Evolutionary conservation across 2,329 filamentous ascomycete species (phyloP).

Genomic region (Fusarium robinianum): DNA sequence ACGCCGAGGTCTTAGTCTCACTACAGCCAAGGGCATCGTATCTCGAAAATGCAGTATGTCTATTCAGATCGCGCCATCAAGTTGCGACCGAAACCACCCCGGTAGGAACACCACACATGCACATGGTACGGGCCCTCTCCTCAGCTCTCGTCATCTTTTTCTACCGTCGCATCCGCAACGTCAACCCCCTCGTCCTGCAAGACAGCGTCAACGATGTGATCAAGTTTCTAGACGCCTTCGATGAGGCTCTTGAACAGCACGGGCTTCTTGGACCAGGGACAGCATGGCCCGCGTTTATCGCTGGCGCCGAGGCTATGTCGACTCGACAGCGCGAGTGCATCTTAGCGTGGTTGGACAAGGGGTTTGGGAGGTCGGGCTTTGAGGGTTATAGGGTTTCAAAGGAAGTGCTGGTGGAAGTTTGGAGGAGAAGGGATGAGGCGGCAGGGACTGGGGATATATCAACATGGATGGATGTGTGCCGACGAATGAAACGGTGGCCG

Average conservation of each 20-base stretch:
- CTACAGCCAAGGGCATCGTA: constrained; percentile 23
- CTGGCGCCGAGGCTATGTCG: constrained; percentile 26
- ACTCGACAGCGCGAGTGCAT: constrained; percentile 21
- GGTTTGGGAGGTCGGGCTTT: constrained; percentile 26
- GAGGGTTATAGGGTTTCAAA: constrained; percentile 25
- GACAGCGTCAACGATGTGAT: constrained; percentile 28
- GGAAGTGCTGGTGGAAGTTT: constrained; percentile 26
- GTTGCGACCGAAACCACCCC: constrained; percentile 8
- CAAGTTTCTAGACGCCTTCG: constrained; percentile 22
- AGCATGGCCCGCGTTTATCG: constrained; percentile 30
- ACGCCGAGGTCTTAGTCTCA: constrained; percentile 19
- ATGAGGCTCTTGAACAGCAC: constrained; percentile 25
- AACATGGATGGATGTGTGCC: constrained; percentile 35
- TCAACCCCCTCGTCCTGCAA: constrained; percentile 26
- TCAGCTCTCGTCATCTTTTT: constrained; percentile 29
- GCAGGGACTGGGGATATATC: constrained; percentile 19
- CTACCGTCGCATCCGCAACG: constrained; percentile 29
- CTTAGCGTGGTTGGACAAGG: constrained; percentile 27
- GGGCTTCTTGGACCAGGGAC: constrained; percentile 25
- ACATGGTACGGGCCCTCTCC: constrained; percentile 28
- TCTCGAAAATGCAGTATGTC: constrained; percentile 28
- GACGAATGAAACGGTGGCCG: constrained; percentile 26
- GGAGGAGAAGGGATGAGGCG: constrained; percentile 26
- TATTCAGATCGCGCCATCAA: constrained; percentile 23
- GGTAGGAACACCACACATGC: constrained; percentile 25